These are phyloP conservation scores for Jatropha podagrica DNA, from an alignment of 441 rosid species.

Conservation along the genomic window DNA sequence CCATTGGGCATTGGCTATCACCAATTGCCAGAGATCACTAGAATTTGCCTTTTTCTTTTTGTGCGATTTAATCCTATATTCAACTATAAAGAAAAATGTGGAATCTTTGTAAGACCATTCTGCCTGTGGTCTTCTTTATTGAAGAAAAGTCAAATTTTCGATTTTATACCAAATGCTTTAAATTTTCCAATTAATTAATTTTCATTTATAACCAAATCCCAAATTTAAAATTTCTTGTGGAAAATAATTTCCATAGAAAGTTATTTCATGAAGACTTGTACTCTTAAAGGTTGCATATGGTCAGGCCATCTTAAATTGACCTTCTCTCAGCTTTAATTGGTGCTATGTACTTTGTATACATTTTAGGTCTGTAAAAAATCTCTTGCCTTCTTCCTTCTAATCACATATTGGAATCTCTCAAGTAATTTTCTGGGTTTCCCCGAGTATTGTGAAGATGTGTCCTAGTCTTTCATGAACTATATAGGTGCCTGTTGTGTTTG, in stretches of 20 bases:
- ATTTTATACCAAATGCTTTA: neutral
- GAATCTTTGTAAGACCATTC: neutral
- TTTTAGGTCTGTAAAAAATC: neutral
- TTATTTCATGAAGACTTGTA: neutral
- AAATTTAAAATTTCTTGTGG: neutral
- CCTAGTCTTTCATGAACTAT: neutral
- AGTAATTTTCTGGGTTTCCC: neutral
- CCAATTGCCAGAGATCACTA: neutral
- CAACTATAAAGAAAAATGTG: neutral
- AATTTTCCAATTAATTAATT: neutral
- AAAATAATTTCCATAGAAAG: neutral
- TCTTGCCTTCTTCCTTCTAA: neutral
- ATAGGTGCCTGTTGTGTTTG: constrained; percentile 4
- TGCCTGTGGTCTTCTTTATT: neutral
- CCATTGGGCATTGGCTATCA: neutral
- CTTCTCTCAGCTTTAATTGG: neutral
- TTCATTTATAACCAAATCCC: neutral
- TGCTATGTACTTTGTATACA: neutral
- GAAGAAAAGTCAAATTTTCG: neutral
- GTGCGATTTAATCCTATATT: neutral
- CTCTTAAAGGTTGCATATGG: neutral
- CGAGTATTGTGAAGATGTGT: neutral
- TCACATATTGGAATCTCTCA: neutral
- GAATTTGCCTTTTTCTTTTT: neutral
- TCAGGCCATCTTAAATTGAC: neutral